Base-by-base conservation (phyloP, 805 yeast species). In the Wickerhamiella nectarea region DNA sequence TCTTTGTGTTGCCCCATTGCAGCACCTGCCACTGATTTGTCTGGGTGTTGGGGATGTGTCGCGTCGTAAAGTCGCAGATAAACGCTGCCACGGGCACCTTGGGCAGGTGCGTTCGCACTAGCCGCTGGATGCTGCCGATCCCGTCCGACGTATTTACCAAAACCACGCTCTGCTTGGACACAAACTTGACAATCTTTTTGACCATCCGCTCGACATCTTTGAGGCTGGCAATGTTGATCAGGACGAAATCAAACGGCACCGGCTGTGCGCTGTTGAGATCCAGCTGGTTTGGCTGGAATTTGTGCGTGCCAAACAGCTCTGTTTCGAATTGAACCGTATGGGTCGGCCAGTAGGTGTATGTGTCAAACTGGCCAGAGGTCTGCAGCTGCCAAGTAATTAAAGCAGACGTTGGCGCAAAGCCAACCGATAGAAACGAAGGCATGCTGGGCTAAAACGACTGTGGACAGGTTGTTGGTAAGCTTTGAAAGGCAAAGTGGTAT, bases 191-290 rank as follows among this genome's bases (percentile, higher is more conserved):
- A 12, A 54, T 46, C 41, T 50, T 48, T 20, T 49, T 46, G 52
- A 56, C 54, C 54, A 51, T 51, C 15, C 56, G 49, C 24, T 45
- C 45, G n/a, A 54, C 56, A 36, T 54, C 58, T 36, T 48, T 51
- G 36, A 54, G 47, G 7, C 50, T 43, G n/a, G 56, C 49, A 6
- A 53, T 44, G 33, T 48, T 52, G 19, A 54, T 44, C 15, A 54
- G 38, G 10, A 54, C 53, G 5, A 37, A 49, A 19, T 48, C 47
- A 15, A 51, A 38, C 33, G 39, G 28, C 7, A 14, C 17, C 2
- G 33, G 34, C 15, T 18, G 15, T 10, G 29, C 22, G 17, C 40
- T 25, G 33, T 29, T 35, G 21, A 51, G 45, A 35, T 54, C 56
- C 34, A 51, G 50, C 26, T 48, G 54, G 34, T 34, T 35, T 5